A percentile compares a stretch with the other conserved stretches of the same genome.
These are phyloP conservation scores for Annulohypoxylon bovei DNA, from an alignment of 495 filamentous ascomycete species.

Conservation along the genomic window DNA sequence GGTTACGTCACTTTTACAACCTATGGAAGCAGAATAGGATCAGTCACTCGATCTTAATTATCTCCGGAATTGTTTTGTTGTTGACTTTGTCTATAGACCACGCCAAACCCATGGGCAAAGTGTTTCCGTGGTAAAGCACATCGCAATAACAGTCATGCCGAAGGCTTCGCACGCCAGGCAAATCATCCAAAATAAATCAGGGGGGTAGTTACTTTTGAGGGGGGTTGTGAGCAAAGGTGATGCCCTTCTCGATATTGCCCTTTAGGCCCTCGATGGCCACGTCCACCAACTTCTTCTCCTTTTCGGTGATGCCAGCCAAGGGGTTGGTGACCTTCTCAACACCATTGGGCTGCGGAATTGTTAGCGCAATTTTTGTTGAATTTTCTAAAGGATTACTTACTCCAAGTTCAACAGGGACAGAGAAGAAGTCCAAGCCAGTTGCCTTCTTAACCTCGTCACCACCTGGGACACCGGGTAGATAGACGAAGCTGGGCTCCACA, in stretches of 20 bases:
- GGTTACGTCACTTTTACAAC: conserved; percentile 46
- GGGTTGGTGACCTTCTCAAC: conserved; percentile 84
- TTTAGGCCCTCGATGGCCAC: conserved; percentile 77
- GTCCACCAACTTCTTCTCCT: conserved; percentile 88
- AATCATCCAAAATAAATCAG: conserved; percentile 36
- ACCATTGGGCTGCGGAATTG: conserved; percentile 71
- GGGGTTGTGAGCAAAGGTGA: conserved; percentile 87
- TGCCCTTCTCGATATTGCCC: conserved; percentile 92
- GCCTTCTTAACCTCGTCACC: conserved; percentile 84
- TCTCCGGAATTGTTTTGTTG: conserved; percentile 37
- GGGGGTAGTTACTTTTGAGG: conserved; percentile 64
- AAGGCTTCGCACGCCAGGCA: conserved; percentile 21
- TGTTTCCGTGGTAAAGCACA: conserved; percentile 31
- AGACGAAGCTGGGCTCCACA: conserved; percentile 93
- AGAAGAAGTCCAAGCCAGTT: conserved; percentile 92
- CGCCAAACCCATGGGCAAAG: conserved; percentile 29
- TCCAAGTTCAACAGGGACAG: conserved; percentile 91
- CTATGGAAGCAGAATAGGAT: conserved; percentile 47
- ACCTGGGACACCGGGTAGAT: conserved; percentile 88
- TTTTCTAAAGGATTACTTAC: conserved; percentile 63
- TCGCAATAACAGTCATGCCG: conserved; percentile 27
- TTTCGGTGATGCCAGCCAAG: conserved; percentile 73
- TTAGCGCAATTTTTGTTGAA: conserved; percentile 46
- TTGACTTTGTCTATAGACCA: conserved; percentile 51
- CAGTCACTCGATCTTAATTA: conserved; percentile 47